phyloP scores from a whole-genome alignment of 495 filamentous ascomycete genomes.

The Lasiosphaeria miniovina region DNA sequence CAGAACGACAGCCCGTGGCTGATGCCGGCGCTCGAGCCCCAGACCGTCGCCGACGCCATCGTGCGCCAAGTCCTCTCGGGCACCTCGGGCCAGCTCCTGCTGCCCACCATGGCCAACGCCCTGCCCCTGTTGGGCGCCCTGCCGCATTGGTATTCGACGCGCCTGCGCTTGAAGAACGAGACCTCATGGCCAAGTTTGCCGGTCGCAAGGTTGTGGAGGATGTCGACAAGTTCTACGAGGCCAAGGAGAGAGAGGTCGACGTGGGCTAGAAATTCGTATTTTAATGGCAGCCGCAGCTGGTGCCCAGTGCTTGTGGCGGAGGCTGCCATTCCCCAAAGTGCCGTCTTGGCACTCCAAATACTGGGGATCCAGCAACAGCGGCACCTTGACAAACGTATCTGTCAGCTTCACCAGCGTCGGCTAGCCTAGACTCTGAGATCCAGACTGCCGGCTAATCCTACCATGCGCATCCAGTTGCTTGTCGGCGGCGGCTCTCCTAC shows the following conservation, averaged over 20 bases:
- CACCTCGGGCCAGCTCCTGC: conserved; percentile 53
- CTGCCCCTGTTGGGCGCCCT: conserved; percentile 36
- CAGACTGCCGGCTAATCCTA: too few species aligned
- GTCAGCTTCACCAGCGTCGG: too few species aligned
- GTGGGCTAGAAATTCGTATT: conserved; percentile 2
- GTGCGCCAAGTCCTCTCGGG: conserved; percentile 57
- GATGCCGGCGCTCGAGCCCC: conserved; percentile 54
- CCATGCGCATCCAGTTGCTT: too few species aligned
- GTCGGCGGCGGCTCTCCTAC: too few species aligned
- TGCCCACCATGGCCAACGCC: conserved; percentile 43
- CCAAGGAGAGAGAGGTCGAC: conserved; percentile 24
- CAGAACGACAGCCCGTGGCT: conserved; percentile 51
- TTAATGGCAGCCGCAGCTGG: too few species aligned
- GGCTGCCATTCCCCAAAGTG: too few species aligned
- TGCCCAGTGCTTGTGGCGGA: too few species aligned
- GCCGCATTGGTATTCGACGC: conserved; percentile 46
- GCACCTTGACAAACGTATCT: too few species aligned
- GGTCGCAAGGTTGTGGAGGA: conserved; percentile 50
- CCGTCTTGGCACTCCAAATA: too few species aligned
- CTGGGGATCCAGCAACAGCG: conserved; percentile 21
- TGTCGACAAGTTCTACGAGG: conserved; percentile 39
- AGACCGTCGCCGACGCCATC: conserved; percentile 64
- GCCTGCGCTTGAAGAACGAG: conserved; percentile 33
- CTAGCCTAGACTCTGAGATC: too few species aligned
- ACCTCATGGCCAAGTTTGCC: conserved; percentile 43